Base-by-base conservation (phyloP, 2,329 filamentous ascomycete genomes). In the Diaporthe citri region DNA sequence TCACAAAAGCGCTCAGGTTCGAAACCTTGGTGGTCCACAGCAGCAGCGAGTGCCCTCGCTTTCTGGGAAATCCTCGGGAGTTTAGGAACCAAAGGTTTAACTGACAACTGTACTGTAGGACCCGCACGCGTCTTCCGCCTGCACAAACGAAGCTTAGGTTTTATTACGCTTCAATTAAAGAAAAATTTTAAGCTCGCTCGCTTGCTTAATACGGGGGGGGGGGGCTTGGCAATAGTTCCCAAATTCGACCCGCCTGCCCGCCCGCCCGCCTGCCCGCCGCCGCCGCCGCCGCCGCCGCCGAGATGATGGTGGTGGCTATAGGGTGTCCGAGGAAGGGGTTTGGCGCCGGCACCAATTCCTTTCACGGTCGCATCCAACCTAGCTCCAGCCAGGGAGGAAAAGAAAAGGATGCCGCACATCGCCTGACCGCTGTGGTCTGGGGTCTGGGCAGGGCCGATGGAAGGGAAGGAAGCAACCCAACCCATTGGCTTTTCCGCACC, bases 151-250 rank as follows among this genome's bases (percentile, higher is more conserved):
- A 62, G 57, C 72, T 39, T 52, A 51, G 31, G 66, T 64, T 64
- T 72, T 72, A 56, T 72, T 72, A 56, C 60, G 71, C 71, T 64
- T 72, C 46, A 74, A 55, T 39, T 31, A 62, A 74, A 73, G 71
- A 74, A 75, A 66, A 64, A 59, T 75, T 75, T 74, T 75, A 75
- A 75, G 64, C 70, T 75, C 71, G 62, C 17, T 75, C 74, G 74
- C 71, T 75, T 74, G 74, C 46, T 51, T 10, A 25, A 64, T 62
- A 51, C 25, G 56, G 57, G 41, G 25, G 74, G 43, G 56, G 57
- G 41, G 25, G 74, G 43, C 64, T 73, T 75, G 64, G 71, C 71
- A 60, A 34, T 9, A 17, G 28, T 52, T 25, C 12, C 43, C 64
- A 57, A 64, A 57, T 48, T 67, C 46, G 71, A 67, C 28, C 34